phyloP scores from a whole-genome alignment of 1,284 basidiomycete genomes.

The Boletellus deceptivus region DNA sequence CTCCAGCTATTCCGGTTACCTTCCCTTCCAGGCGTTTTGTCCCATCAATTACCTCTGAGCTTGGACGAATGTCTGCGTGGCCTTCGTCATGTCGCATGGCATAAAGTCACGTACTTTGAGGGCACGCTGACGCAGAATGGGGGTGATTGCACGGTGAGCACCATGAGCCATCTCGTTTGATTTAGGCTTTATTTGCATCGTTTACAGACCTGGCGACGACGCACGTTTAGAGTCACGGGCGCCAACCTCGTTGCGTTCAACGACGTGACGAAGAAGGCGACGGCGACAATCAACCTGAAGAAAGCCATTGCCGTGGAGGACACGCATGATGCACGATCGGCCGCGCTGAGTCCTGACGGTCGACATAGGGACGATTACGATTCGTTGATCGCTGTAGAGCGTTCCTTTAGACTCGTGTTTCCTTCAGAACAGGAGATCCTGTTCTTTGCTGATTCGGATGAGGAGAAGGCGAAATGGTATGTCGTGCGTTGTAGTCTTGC shows the following conservation, averaged over 20 bases:
- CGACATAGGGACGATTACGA: slow-evolving; percentile 63
- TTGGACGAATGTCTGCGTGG: slow-evolving; percentile 92
- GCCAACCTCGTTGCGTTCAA: slow-evolving; percentile 88
- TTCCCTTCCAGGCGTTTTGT: slow-evolving; percentile 77
- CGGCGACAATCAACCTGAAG: slow-evolving; percentile 87
- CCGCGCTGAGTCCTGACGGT: slow-evolving; percentile 45
- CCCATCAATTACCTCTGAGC: slow-evolving; percentile 82
- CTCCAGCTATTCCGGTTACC: slow-evolving; percentile 90
- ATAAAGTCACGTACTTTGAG: slow-evolving; percentile 88
- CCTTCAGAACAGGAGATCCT: slow-evolving; percentile 76
- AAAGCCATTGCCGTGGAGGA: slow-evolving; percentile 81
- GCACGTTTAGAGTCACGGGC: slow-evolving; percentile 85
- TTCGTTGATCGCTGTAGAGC: slow-evolving; percentile 71
- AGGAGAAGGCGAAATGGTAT: slow-evolving; percentile 85
- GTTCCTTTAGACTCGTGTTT: slow-evolving; percentile 87
- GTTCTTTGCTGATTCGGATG: slow-evolving; percentile 91
- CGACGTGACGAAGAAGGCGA: slow-evolving; percentile 90
- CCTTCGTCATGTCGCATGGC: slow-evolving; percentile 85
- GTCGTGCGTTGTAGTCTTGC: slow-evolving; percentile 27
- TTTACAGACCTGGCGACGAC: slow-evolving; percentile 79
- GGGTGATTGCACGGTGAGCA: slow-evolving; percentile 86
- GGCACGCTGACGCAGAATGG: slow-evolving; percentile 94
- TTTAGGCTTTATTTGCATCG: slow-evolving; percentile 2
- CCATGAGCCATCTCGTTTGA: neutral
- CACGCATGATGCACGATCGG: slow-evolving; percentile 55